Evolutionary conservation across 768 basidiomycete genomes (phyloP), one percentile per base, ranked within the genome.

Genomic region (Kwoniella botswanensis): DNA sequence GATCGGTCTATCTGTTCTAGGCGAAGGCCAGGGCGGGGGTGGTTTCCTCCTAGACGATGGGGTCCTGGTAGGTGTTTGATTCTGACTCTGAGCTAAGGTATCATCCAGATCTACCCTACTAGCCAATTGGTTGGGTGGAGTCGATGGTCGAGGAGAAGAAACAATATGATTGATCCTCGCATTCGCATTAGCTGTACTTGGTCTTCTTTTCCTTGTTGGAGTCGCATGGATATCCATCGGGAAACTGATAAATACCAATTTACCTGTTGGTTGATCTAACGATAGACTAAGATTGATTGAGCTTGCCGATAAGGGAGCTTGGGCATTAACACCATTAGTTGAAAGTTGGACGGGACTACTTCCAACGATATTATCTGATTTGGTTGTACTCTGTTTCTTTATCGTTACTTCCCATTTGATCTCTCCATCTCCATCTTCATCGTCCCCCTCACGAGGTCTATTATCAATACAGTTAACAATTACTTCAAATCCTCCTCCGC

Each of bases 351-450:
- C 50, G 7, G 74, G 75, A 35, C 64, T 70, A 5, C 57, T 42
- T 10, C 71, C 22, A 35, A 7, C 35, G 6, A 35, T 35, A 35
- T 35, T 35, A 35, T 35, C 35, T 35, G 35, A 35, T 35, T 35
- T 35, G 35, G 35, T 35, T 35, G 35, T 6, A 35, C 35, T 35
- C 18, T 46, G 53, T 57, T 62, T 64, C 11, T 76, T 68, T 17
- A 82, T 76, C 46, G 93, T 89, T 5, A 84, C 85, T 70, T 89
- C 88, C 13, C 90, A 90, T 72, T 91, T 92, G 24, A 88, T 92
- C 64, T 81, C 75, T 35, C 68, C 72, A 13, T 60, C 57, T 54
- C 41, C 63, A 3, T 41, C 46, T 9, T 35, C 46, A 9, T 52
- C 62, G 12, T 63, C 63, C 7, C 56, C 66, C 35, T 35, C 35